A percentile compares a stretch with the other conserved stretches of the same genome.
phyloP scores from a whole-genome alignment of 225 moss, liverwort and hornwort genomes.

The Polytrichum commune region DNA sequence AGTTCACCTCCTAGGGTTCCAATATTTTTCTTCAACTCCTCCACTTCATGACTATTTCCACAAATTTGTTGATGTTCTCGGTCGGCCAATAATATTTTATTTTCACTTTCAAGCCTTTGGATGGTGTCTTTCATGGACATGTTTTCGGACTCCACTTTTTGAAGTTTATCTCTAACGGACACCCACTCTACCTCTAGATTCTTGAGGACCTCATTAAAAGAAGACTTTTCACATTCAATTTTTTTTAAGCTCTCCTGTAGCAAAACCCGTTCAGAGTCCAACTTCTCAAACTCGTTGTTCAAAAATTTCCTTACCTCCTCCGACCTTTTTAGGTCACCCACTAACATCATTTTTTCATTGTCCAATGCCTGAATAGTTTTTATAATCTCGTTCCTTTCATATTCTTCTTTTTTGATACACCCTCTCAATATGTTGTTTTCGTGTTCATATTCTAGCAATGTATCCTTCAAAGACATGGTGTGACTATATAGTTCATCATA shows the following conservation, averaged over 20 bases:
- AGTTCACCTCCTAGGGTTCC: not conserved
- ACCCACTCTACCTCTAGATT: not conserved
- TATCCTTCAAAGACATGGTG: not conserved
- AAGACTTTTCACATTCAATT: not conserved
- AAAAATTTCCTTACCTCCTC: not conserved
- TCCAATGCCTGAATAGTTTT: not conserved
- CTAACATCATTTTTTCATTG: not conserved
- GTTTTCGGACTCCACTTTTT: not conserved
- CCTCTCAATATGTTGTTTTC: not conserved
- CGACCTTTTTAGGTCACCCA: not conserved
- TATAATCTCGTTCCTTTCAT: not conserved
- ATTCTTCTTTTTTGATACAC: not conserved
- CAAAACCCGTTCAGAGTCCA: not conserved
- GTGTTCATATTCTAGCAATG: not conserved
- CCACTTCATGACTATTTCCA: too few relatives aligned
- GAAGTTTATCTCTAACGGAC: not conserved
- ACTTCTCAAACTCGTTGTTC: not conserved
- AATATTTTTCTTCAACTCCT: not conserved
- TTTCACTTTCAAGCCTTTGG: conserved; percentile 1
- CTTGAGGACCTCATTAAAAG: not conserved
- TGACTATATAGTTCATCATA: not conserved
- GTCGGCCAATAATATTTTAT: not conserved
- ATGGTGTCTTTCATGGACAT: not conserved
- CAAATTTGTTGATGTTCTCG: too few relatives aligned
- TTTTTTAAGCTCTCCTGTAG: not conserved